Evolutionary conservation across 1,139 yeast genomes (phyloP).

Genomic region (Debaryomyces psychrophilus): DNA sequence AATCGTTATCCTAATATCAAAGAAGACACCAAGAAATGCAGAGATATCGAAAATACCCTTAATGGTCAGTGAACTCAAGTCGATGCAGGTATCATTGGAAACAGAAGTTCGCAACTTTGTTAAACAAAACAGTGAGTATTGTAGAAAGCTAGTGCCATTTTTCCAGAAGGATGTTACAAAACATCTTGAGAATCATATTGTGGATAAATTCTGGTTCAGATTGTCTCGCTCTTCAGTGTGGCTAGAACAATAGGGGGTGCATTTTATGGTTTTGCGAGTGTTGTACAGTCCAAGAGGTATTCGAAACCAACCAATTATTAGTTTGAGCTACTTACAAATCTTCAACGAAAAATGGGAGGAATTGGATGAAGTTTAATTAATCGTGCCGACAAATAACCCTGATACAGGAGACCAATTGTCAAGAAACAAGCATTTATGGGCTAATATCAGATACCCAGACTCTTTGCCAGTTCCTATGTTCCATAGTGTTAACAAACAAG

Average conservation of each 20-base stretch:
- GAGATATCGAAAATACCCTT: slow-evolving; percentile 13
- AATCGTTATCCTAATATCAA: slow-evolving; percentile 17
- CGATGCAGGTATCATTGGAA: slow-evolving; percentile 16
- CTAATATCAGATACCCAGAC: slow-evolving; percentile 30
- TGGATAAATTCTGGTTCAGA: slow-evolving; percentile 31
- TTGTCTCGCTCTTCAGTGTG: slow-evolving; percentile 39
- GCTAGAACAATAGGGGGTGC: slow-evolving; percentile 37
- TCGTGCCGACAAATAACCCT: slow-evolving; percentile 28
- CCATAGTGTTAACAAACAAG: slow-evolving; percentile 24
- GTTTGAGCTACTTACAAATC: slow-evolving; percentile 31
- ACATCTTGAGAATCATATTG: slow-evolving; percentile 22
- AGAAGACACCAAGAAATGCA: slow-evolving; percentile 23
- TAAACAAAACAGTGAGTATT: slow-evolving; percentile 14
- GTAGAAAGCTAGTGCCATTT: slow-evolving; percentile 22
- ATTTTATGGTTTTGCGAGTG: slow-evolving; percentile 35
- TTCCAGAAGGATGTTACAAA: slow-evolving; percentile 22
- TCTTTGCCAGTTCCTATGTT: slow-evolving; percentile 36
- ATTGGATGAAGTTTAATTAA: slow-evolving; percentile 23
- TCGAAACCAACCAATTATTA: slow-evolving; percentile 27
- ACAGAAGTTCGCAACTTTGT: slow-evolving; percentile 16
- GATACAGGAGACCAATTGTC: slow-evolving; percentile 18
- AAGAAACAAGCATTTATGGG: slow-evolving; percentile 1
- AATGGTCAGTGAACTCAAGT: slow-evolving; percentile 13
- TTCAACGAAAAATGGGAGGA: slow-evolving; percentile 34
- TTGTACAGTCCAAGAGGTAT: slow-evolving; percentile 26